Percentiles rank a stretch among this genome's conserved stretches.
These are phyloP conservation scores for Ensete glaucum DNA, from an alignment of 176 grass and related monocot species.

Conservation along the genomic window DNA sequence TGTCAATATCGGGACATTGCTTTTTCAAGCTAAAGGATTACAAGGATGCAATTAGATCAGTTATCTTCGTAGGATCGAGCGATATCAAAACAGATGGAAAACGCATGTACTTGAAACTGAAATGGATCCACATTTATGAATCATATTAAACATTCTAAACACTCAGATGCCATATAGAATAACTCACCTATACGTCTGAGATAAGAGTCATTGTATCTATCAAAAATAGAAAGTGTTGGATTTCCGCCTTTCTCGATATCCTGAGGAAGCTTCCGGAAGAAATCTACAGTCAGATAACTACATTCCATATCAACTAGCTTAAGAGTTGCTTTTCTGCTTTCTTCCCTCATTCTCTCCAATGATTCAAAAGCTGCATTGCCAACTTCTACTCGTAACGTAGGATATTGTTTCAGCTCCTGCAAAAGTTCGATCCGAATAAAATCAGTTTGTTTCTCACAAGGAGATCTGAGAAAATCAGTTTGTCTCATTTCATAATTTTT, in stretches of 20 bases:
- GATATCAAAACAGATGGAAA: neutral
- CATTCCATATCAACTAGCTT: slow-evolving; percentile 17
- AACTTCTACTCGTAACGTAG: slow-evolving; percentile 16
- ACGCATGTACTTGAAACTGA: neutral
- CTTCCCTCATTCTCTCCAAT: slow-evolving; percentile 20
- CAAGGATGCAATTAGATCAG: neutral
- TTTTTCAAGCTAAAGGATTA: neutral
- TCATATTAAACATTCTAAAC: neutral
- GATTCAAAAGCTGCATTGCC: slow-evolving; percentile 11
- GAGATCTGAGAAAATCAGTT: neutral
- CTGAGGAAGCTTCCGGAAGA: slow-evolving; percentile 12
- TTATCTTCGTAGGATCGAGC: neutral
- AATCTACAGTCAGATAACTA: slow-evolving; percentile 16
- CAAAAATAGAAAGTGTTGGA: slow-evolving; percentile 17
- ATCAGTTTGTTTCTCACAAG: neutral
- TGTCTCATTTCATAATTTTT: neutral
- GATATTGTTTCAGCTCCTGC: slow-evolving; percentile 14
- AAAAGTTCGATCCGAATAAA: neutral
- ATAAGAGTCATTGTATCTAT: slow-evolving; percentile 13
- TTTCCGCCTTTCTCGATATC: slow-evolving; percentile 16
- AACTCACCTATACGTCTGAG: slow-evolving; percentile 13
- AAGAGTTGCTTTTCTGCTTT: slow-evolving; percentile 12
- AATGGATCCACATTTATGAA: neutral
- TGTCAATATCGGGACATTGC: neutral
- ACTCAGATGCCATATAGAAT: neutral